Percentiles rank a stretch among this genome's conserved stretches.
phyloP scores from a whole-genome alignment of 371 early-diverging fungal species.

The Chytridium lagenaria region DNA sequence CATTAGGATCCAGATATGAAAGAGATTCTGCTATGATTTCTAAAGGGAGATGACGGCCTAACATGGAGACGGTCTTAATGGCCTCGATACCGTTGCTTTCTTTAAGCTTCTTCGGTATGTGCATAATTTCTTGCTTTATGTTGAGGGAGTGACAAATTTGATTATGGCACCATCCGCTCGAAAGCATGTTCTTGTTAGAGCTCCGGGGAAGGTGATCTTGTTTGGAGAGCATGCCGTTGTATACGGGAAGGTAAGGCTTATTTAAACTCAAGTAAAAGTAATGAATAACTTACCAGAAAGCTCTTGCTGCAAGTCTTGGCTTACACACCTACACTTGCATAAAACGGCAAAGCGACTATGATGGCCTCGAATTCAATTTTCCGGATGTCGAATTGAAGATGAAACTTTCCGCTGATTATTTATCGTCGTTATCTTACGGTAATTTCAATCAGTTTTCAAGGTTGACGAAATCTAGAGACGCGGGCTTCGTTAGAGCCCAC shows the following conservation, averaged over 20 bases:
- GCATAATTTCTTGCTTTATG: background rate
- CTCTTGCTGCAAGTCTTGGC: conserved; percentile 54
- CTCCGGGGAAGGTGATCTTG: conserved; percentile 96
- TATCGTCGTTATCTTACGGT: too few relatives aligned
- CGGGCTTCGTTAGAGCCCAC: too few relatives aligned
- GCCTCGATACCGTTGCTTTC: background rate
- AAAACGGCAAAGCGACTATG: conserved; percentile 50
- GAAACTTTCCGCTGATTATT: background rate
- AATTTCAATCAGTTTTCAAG: too few relatives aligned
- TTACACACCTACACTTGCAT: conserved; percentile 47
- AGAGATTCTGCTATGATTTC: background rate
- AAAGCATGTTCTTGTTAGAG: conserved; percentile 55
- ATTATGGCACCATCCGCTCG: background rate
- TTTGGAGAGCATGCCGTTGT: conserved; percentile 99
- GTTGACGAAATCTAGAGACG: too few relatives aligned
- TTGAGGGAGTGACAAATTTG: background rate
- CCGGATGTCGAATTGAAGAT: conserved; percentile 50
- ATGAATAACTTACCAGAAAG: conserved; percentile 41
- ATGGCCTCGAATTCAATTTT: conserved; percentile 49
- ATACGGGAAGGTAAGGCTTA: conserved; percentile 87
- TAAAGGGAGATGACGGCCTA: background rate
- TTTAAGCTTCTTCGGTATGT: background rate
- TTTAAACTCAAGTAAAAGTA: conserved; percentile 16
- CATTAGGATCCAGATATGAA: conserved; percentile 1
- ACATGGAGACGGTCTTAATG: background rate